Conservation (phyloP, 257 asterid species). For the Avicennia marina region DNA sequence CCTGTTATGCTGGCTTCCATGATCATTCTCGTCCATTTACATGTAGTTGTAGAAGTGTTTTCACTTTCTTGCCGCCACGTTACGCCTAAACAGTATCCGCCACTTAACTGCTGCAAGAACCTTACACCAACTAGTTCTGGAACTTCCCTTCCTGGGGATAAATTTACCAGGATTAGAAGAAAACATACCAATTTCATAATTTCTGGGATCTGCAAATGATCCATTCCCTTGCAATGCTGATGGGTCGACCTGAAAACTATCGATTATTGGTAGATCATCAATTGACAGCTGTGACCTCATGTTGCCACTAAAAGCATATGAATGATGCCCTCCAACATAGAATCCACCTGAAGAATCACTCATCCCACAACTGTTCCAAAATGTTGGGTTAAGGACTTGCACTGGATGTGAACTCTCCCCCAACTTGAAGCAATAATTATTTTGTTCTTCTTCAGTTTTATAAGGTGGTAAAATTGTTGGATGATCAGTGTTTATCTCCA, state of each 20-base stretch:
- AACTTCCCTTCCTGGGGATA: slow-evolving; percentile 35
- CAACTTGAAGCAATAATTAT: slow-evolving; percentile 27
- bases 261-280: slow-evolving; percentile 27
- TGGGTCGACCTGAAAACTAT: slow-evolving; percentile 37
- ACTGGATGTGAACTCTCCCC: slow-evolving; percentile 38
- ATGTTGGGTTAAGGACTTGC: slow-evolving; percentile 32
- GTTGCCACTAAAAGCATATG: slow-evolving; percentile 26
- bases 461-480: slow-evolving; percentile 28
- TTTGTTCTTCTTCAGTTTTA: slow-evolving; percentile 25
- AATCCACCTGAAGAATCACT: slow-evolving; percentile 34
- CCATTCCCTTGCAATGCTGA: slow-evolving; percentile 43
- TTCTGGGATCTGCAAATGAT: slow-evolving; percentile 28
- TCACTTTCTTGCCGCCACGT: slow-evolving; percentile 45
- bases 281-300: slow-evolving; percentile 28
- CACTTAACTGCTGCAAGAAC: slow-evolving; percentile 72
- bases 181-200: slow-evolving; percentile 28
- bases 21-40: neutral
- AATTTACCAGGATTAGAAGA: slow-evolving; percentile 39
- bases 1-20: neutral
- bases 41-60: slow-evolving; percentile 24
- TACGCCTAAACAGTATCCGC: slow-evolving; percentile 56
- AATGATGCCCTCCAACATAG: slow-evolving; percentile 26
- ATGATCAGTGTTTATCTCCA: slow-evolving; percentile 28
- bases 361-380: slow-evolving; percentile 33
- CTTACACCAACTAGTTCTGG: slow-evolving; percentile 72